phyloP scores from a whole-genome alignment of 164 flowering plant genomes.

The Houttuynia cordata region DNA sequence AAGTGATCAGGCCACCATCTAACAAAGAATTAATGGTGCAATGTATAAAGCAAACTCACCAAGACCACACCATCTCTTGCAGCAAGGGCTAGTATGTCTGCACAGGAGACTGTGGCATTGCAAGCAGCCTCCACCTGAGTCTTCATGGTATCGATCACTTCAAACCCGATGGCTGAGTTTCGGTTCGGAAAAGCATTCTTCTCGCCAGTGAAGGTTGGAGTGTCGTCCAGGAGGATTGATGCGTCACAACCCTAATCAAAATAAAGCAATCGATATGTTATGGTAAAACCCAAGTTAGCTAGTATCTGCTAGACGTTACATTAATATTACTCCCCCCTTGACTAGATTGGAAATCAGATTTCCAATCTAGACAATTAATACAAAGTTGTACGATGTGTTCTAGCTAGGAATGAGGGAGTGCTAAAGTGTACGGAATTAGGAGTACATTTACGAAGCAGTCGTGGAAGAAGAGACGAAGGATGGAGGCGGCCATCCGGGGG shows the following conservation, averaged over 20 bases:
- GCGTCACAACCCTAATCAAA: conserved; percentile 2
- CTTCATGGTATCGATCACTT: conserved; percentile 6
- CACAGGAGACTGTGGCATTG: conserved; percentile 1
- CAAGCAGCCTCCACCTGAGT: conserved; percentile 1
- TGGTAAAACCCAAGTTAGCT: too few relatives aligned
- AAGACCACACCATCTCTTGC: conserved; percentile 5
- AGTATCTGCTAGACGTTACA: too few relatives aligned
- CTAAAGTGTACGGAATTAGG: neutral
- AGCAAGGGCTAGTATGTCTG: conserved; percentile 4
- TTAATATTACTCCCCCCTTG: too few relatives aligned
- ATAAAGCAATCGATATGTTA: neutral
- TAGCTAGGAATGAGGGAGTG: neutral
- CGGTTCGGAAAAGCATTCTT: conserved; percentile 5
- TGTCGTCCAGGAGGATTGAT: conserved; percentile 5
- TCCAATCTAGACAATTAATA: too few relatives aligned
- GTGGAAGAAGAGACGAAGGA: conserved; percentile 19
- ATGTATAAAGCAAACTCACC: neutral
- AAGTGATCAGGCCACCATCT: too few relatives aligned
- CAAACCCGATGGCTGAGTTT: conserved; percentile 1
- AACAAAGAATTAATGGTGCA: too few relatives aligned
- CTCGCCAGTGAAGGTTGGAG: conserved; percentile 7
- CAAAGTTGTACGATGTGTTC: too few relatives aligned
- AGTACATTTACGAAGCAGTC: conserved; percentile 22
- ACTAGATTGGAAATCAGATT: too few relatives aligned
- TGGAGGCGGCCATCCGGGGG: conserved; percentile 16